Base-by-base conservation (phyloP, 2,329 filamentous ascomycete genomes). In the Botrytis fabae region DNA sequence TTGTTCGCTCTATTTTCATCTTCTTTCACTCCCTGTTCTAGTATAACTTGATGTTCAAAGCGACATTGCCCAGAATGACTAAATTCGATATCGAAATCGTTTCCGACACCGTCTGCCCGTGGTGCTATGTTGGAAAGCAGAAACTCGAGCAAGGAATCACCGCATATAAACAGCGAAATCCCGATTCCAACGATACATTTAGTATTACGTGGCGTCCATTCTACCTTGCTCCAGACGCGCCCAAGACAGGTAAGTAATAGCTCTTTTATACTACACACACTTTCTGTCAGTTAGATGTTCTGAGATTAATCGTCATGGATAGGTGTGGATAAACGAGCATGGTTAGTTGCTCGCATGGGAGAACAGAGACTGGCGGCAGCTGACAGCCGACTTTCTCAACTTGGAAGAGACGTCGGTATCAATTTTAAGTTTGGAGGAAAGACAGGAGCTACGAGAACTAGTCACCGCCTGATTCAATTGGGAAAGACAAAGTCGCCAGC, bases 361-460 rank as follows among this genome's bases (percentile, higher is more conserved):
- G 86, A 88, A 9, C 87, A 90, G 38, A 87, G 93, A 46, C 83
- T 84, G 2, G 79, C 83, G 0, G 85, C 87, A 75, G 89, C 94
- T 73, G 85, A 87, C 72, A 81, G 85, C 64, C 88, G 89, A 1
- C 84, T 95, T 38, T 80, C 83, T 0, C 80, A 84, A 46, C 81
- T 91, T 35, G 93, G 93, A 25, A 83, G 85, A 54, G 82, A 84
- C 35, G 90, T 92, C 66, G 93, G 93, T 1, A 92, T 97, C 79
- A 82, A 88, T 66, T 97, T 97, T 82, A 87, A 87, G 35, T 92
- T 91, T 76, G 87, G 88, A 20, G 92, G 93, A 71, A 88, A 86
- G 76, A 90, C 90, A 9, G 94, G 94, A 65, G 92, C 91, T 78
- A 95, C 93, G 28, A 86, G 93, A 32, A 92, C 97, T 78, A 92